Conservation (phyloP, 768 basidiomycete genomes). For the Postia placenta region DNA sequence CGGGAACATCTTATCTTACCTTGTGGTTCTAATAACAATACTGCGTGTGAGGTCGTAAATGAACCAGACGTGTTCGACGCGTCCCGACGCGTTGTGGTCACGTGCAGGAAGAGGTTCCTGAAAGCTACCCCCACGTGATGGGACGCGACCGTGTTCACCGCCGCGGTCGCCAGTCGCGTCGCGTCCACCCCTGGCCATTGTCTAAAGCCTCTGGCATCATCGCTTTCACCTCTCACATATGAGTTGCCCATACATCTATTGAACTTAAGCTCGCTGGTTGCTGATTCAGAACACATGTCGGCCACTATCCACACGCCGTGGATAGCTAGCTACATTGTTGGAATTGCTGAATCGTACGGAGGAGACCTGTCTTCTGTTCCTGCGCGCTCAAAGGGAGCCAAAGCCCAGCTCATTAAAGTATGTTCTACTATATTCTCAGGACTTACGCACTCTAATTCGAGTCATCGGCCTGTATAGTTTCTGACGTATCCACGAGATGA, state of each 20-base stretch:
- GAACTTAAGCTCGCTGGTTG: neutral
- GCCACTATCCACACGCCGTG: slow-evolving; percentile 39
- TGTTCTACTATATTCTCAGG: slow-evolving; percentile 1
- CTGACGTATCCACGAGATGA: slow-evolving; percentile 38
- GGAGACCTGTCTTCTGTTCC: slow-evolving; percentile 34
- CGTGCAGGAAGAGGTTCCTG: no score
- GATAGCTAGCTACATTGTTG: slow-evolving; percentile 49
- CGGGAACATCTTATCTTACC: slow-evolving; percentile 32
- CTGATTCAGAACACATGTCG: slow-evolving; percentile 25
- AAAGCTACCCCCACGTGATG: no score
- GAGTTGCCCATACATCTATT: no score
- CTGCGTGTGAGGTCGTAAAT: neutral
- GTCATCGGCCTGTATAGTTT: slow-evolving; percentile 44
- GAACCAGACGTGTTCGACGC: neutral
- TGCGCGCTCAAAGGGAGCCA: slow-evolving; percentile 33
- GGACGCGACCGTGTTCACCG: no score
- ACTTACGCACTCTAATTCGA: no score
- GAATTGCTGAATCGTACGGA: slow-evolving; percentile 46
- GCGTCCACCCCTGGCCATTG: no score
- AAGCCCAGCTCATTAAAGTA: slow-evolving; percentile 57
- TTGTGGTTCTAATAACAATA: neutral
- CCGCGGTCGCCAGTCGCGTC: no score
- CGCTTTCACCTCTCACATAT: no score
- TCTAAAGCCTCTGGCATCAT: no score
- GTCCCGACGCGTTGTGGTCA: neutral